A percentile compares a stretch with the other conserved stretches of the same genome.
These are phyloP conservation scores for Pythium rhizo-oryzae DNA, from an alignment of 352 stramenopile genomes.

Conservation along the genomic window DNA sequence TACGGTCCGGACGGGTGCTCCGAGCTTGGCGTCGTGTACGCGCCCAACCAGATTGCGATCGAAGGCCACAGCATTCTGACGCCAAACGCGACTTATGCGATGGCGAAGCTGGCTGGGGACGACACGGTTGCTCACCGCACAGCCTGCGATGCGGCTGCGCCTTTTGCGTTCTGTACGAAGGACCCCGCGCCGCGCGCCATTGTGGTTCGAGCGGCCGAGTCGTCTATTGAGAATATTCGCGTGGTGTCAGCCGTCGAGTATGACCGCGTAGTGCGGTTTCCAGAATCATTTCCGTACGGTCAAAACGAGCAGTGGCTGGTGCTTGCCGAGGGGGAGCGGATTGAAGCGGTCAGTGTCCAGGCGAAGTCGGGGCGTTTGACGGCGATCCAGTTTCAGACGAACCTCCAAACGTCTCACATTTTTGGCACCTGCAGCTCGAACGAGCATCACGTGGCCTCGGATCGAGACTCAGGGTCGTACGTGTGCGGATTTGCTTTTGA, in stretches of 20 bases:
- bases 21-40: neutral
- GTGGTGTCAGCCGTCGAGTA: slow-evolving; percentile 3
- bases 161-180: no score
- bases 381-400: slow-evolving; percentile 5
- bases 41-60: neutral
- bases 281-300: neutral
- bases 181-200: neutral
- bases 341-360: neutral
- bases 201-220: neutral
- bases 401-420: neutral
- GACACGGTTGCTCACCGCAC: no score
- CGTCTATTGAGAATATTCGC: neutral
- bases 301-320: slow-evolving; percentile 7
- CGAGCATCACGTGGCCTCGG: neutral
- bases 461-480: neutral
- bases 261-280: neutral
- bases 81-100: neutral
- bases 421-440: neutral
- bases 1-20: neutral
- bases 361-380: neutral
- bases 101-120: no score
- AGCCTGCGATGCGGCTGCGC: no score
- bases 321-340: neutral
- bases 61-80: neutral
- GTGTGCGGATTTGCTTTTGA: neutral